Percentiles rank a stretch among this genome's conserved stretches.
phyloP scores from a whole-genome alignment of 805 yeast genomes.

The Schwanniomyces pseudopolymorphus region DNA sequence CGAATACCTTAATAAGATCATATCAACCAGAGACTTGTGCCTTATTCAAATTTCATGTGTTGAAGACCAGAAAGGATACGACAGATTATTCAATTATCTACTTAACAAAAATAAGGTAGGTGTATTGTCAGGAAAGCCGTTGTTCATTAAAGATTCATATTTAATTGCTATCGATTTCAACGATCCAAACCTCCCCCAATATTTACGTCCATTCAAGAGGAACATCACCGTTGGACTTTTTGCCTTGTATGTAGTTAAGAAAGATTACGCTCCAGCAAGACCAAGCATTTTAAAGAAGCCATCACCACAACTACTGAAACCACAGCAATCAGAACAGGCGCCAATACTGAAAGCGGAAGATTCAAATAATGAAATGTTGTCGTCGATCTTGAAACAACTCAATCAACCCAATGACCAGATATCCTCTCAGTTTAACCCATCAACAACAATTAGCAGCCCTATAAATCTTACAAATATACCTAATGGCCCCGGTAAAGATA shows the following conservation, averaged over 20 bases:
- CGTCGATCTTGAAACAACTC: slow-evolving; percentile 26
- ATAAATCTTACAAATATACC: background rate
- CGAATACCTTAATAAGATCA: slow-evolving; percentile 50
- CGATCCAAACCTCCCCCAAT: slow-evolving; percentile 19
- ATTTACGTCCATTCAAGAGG: slow-evolving; percentile 13
- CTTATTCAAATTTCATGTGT: slow-evolving; percentile 42
- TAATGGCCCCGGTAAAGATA: background rate
- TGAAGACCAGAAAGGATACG: slow-evolving; percentile 21
- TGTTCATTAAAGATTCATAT: slow-evolving; percentile 63
- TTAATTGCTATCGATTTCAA: slow-evolving; percentile 43
- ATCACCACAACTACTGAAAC: background rate
- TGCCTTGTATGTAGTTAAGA: slow-evolving; percentile 37
- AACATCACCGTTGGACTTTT: slow-evolving; percentile 24
- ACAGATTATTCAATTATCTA: slow-evolving; percentile 45
- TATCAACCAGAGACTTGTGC: slow-evolving; percentile 51
- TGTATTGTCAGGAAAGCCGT: slow-evolving; percentile 51
- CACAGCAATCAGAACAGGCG: no score
- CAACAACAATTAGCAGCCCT: background rate
- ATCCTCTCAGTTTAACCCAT: background rate
- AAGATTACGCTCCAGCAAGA: slow-evolving; percentile 29
- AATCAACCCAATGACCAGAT: slow-evolving; percentile 10
- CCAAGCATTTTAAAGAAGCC: slow-evolving; percentile 16
- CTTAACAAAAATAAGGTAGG: slow-evolving; percentile 51
- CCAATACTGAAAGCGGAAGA: slow-evolving; percentile 2
- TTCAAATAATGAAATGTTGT: slow-evolving; percentile 11